Conservation (phyloP, 1,284 basidiomycete species). For the Mycena sp. region DNA sequence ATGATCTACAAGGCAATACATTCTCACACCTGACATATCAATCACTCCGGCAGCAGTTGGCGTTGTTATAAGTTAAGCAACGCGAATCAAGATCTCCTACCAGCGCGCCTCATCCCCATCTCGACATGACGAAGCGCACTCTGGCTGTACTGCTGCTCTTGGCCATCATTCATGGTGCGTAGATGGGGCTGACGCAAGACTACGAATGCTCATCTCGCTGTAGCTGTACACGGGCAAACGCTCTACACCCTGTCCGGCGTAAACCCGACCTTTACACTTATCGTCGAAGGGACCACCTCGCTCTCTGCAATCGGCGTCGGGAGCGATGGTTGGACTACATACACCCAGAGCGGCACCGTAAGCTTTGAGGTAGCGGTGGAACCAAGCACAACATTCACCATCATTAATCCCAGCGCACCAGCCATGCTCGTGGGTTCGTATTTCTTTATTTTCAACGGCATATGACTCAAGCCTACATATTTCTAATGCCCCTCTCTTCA, state of each 20-base stretch:
- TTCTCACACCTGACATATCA: background rate
- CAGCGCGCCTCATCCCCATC: background rate
- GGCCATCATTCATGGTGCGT: slow-evolving; percentile 1
- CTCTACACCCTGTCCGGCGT: background rate
- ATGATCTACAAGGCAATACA: background rate
- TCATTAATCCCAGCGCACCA: background rate
- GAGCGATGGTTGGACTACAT: slow-evolving; percentile 6
- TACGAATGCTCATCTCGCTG: slow-evolving; percentile 4
- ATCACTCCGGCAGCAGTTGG: background rate
- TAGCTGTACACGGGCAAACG: slow-evolving; percentile 7
- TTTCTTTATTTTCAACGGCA: background rate
- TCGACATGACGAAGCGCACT: slow-evolving; percentile 7
- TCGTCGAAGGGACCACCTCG: background rate
- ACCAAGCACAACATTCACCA: slow-evolving; percentile 4
- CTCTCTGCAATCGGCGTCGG: slow-evolving; percentile 2
- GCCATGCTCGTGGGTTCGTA: background rate
- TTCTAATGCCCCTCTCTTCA: background rate
- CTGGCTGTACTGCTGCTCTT: background rate
- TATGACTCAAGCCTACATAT: too few relatives aligned
- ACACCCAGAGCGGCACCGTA: background rate
- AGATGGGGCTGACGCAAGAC: background rate
- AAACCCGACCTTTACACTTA: background rate
- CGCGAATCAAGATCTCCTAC: background rate
- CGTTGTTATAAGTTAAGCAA: background rate
- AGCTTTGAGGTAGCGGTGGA: background rate